Base-by-base conservation (phyloP, 2,329 filamentous ascomycete species). In the Metarhizium robertsii region DNA sequence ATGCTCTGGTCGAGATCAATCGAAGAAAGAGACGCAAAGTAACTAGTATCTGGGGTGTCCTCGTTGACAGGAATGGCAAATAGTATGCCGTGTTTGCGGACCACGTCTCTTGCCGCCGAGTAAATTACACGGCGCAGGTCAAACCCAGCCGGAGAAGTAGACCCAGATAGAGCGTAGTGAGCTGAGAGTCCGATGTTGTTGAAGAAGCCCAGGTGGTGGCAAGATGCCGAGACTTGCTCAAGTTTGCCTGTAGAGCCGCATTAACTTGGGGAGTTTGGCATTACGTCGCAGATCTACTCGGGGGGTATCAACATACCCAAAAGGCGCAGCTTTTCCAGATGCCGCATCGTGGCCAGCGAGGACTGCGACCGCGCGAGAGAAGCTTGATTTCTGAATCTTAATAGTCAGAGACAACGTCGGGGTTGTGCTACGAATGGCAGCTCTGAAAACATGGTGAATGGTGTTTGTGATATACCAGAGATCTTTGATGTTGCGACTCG, bases 161-260 rank as follows among this genome's bases (percentile, higher is more conserved):
- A 53, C 2, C 53, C 51, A 6, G 69, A 68, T 0, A 70, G 59
- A 7, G 56, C 62, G 60, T 74, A 74, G 14, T 64, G 67, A 50
- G 69, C 73, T 25, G 70, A 65, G 29, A 75, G 62, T 7, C 66
- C 71, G 30, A 74, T 71, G 59, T 75, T 78, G 52, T 68, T 67
- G 62, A 76, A 78, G 52, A 74, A 72, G 0, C 66, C 65, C 3
- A 74, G 59, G 51, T 73, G 63, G 53, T 78, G 73, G 40, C 72
- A 69, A 8, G 69, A 60, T 2, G 73, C 74, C 6, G 73, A 75
- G 60, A 70, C 73, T 49, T 72, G 69, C 62, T 79, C 75, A 45
- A 75, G 61, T 34, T 65, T 66, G 47, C 74, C 73, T 75, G 36
- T 47, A 46, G 11, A 18, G n/a, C 10, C 11, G 43, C 3, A 25